phyloP scores from a whole-genome alignment of 768 basidiomycete species.

The Ramaria rubella region DNA sequence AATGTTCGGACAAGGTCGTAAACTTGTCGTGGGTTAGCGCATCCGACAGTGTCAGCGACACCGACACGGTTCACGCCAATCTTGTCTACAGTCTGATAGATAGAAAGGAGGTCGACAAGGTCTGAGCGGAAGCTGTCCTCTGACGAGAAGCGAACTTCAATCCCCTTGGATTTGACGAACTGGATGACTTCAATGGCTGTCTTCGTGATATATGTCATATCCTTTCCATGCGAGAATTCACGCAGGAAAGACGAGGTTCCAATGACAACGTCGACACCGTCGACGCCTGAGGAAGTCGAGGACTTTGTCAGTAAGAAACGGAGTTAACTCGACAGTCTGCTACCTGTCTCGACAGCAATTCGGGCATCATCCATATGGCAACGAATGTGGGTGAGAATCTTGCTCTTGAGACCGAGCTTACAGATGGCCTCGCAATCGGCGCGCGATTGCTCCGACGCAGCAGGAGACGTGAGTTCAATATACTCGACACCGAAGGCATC shows the following conservation, averaged over 20 bases:
- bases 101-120: conserved; percentile 94
- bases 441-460: conserved; percentile 92
- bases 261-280: conserved; percentile 98
- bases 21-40: conserved; percentile 96
- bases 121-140: conserved; percentile 99
- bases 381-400: conserved; percentile 97
- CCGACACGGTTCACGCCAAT: conserved; percentile 98
- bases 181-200: conserved; percentile 98
- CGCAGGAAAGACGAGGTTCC: conserved; percentile 98
- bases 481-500: conserved; percentile 99
- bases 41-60: conserved; percentile 98
- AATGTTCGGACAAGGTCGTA: conserved; percentile 97
- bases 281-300: conserved; percentile 78
- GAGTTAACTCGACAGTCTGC: background rate
- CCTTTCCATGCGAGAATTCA: conserved; percentile 99
- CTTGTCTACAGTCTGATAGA: conserved; percentile 99
- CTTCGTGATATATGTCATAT: conserved; percentile 99
- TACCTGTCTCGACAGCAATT: conserved; percentile 98
- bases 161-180: conserved; percentile 98
- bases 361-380: conserved; percentile 99
- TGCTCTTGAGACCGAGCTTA: conserved; percentile 93
- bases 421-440: conserved; percentile 96
- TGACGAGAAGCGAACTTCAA: conserved; percentile 98
- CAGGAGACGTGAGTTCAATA: conserved; percentile 97
- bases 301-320: background rate